These are phyloP conservation scores for Nemania sp. DNA, from an alignment of 2,329 filamentous ascomycete species.

Conservation along the genomic window DNA sequence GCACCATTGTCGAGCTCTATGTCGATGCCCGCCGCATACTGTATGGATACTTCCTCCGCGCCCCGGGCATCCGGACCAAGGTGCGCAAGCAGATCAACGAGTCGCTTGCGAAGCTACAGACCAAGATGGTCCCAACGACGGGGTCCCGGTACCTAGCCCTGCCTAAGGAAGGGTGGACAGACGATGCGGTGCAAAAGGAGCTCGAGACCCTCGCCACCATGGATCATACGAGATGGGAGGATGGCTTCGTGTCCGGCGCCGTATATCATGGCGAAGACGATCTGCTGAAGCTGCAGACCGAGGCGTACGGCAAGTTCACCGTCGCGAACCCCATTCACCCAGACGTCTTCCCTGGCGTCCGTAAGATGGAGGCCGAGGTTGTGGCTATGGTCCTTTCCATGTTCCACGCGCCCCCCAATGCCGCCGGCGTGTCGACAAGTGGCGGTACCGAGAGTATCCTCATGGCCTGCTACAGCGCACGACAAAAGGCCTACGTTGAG, in stretches of 20 bases:
- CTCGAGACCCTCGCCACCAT: slow-evolving; percentile 78
- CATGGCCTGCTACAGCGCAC: slow-evolving; percentile 89
- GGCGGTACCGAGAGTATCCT: slow-evolving; percentile 96
- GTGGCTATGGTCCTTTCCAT: slow-evolving; percentile 92
- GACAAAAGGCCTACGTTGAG: slow-evolving; percentile 86
- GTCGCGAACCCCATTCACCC: slow-evolving; percentile 97
- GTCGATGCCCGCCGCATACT: slow-evolving; percentile 69
- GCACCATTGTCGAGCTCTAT: slow-evolving; percentile 77
- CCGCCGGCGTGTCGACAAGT: slow-evolving; percentile 85
- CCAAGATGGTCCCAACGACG: slow-evolving; percentile 78
- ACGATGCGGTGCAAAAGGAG: slow-evolving; percentile 79
- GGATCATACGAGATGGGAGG: slow-evolving; percentile 97
- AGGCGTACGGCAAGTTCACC: slow-evolving; percentile 92
- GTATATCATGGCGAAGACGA: slow-evolving; percentile 93
- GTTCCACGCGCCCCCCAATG: slow-evolving; percentile 86
- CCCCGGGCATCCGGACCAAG: slow-evolving; percentile 83
- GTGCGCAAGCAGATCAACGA: slow-evolving; percentile 84
- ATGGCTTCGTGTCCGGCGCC: slow-evolving; percentile 89
- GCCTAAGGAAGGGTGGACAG: slow-evolving; percentile 81
- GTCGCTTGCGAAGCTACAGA: slow-evolving; percentile 77
- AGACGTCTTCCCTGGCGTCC: slow-evolving; percentile 94
- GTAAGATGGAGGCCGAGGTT: slow-evolving; percentile 99
- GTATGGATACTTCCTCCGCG: slow-evolving; percentile 83
- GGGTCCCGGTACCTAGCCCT: slow-evolving; percentile 75
- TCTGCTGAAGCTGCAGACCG: slow-evolving; percentile 81